Base-by-base conservation (phyloP, 768 basidiomycete genomes). In the Boletales sp. region DNA sequence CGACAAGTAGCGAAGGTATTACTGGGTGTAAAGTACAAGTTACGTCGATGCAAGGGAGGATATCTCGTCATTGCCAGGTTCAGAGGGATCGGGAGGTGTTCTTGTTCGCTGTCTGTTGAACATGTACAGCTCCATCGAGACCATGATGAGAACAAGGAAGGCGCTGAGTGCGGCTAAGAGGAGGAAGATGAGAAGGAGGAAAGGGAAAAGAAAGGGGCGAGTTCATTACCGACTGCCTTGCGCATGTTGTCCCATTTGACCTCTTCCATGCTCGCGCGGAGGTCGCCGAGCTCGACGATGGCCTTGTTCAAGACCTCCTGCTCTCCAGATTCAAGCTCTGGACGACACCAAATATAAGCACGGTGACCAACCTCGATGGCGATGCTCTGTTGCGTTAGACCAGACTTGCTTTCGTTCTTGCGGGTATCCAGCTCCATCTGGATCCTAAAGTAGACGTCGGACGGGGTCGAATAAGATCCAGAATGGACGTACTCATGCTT, bases 351-450 rank as follows among this genome's bases (percentile, higher is more conserved):
- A 3, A 9, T 6, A 34, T 2, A 11, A 28, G 21, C 19, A 31
- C 40, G 8, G 25, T 28, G 48, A 64, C 73, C 17, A 37, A 87
- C 90, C 78, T 93, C 90, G 35, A 95, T 91, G 33, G 74, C 72
- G 52, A 97, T 87, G 58, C 93, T 93, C 58, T 86, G 83, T 46
- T 77, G 79, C 69, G 94, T 95, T 51, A 90, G 62, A 45, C 97
- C 94, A 1, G 84, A 76, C 62, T 84, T 87, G 13, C 85, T 81
- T 65, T 98, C 96, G 57, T 87, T 91, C 74, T 94, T 97, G 50
- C 95, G 79, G 54, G 84, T 93, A 61, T 95, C 92, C 52, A 97
- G 76, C 49, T 99, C 96, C 84, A 98, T 93, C 68, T 97, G 94
- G 44, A 94, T 90, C 62, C 94, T 96, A 52, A 44, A 13, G 28